Conservation (phyloP, 495 filamentous ascomycete genomes). For the Trichoderma asperelloides region DNA sequence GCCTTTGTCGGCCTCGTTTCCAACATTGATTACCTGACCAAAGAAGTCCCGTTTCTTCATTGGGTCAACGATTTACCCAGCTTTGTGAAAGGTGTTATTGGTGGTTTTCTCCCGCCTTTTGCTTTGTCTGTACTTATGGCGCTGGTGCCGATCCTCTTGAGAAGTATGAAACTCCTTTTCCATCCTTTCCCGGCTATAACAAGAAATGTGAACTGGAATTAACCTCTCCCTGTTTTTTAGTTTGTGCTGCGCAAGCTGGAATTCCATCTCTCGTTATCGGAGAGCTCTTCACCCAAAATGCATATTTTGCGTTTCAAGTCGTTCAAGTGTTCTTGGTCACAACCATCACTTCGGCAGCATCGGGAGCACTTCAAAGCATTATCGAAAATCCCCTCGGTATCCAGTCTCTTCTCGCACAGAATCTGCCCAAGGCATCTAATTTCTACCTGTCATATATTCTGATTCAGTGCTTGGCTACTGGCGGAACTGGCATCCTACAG, state of each 20-base stretch:
- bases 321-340: constrained; percentile 86
- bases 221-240: constrained; percentile 19
- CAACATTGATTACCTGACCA: constrained; percentile 60
- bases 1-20: constrained; percentile 70
- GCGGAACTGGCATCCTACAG: constrained; percentile 49
- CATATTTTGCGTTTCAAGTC: constrained; percentile 82
- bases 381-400: constrained; percentile 51
- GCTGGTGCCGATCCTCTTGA: constrained; percentile 65
- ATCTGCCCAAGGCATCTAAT: constrained; percentile 73
- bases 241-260: constrained; percentile 64
- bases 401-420: constrained; percentile 55
- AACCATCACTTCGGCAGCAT: constrained; percentile 62
- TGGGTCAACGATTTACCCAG: constrained; percentile 61
- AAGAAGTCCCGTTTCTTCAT: constrained; percentile 50
- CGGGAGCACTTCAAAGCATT: constrained; percentile 51
- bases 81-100: constrained; percentile 61
- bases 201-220: not conserved
- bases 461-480: constrained; percentile 70
- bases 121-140: constrained; percentile 73
- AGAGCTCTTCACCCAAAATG: constrained; percentile 72
- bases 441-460: constrained; percentile 89
- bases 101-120: constrained; percentile 67
- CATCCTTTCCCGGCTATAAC: not conserved
- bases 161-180: constrained; percentile 41
- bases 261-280: constrained; percentile 60